Evolutionary conservation across 257 asterid species (phyloP), one percentile per base, ranked within the genome.

Genomic region (Linaria vulgaris): DNA sequence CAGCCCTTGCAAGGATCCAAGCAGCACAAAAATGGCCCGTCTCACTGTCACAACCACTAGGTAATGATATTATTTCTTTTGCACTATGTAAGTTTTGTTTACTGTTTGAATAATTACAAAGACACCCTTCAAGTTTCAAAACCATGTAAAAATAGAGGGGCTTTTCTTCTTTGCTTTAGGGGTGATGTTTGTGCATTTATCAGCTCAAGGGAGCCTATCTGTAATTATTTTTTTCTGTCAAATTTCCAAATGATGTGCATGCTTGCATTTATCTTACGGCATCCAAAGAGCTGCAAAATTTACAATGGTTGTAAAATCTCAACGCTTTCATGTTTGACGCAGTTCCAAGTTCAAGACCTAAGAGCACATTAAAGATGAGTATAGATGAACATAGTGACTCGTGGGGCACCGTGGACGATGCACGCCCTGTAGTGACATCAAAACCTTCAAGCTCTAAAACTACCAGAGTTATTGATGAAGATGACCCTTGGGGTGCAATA

Each of bases 21-120:
- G 99, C 97, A 22, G 97, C 97, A 72, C 96, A 90, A 73, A 94
- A 75, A 70, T 81, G 91, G 54, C 95, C 96, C 0, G 95, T 92
- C 52, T 72, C 84, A 56, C 78, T 67, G 15, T 85, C 86, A 50
- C 87, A 88, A 75, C 75, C 83, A 15, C 95, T 79, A 82, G 96
- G 95, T 91, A 79, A 31, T 20, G 6, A 54, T 46, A 21, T 51
- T 66, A 16, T 56, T 60, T 50, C 12, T 61, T 4, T 14, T 19
- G 25, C 20, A 56, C 9, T 45, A 25, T 27, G 3, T 27, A 6
- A 27, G 34, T 27, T 27, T 27, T n/a, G n/a, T n/a, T n/a, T n/a
- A n/a, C n/a, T n/a, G n/a, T 27, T 27, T 27, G 34, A 3, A 3
- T 27, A 27, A 6, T 27, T 27, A 27, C 34, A 27, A 6, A 27